These are phyloP conservation scores for Prosopis cineraria DNA, from an alignment of 306 rosid species.

Conservation along the genomic window DNA sequence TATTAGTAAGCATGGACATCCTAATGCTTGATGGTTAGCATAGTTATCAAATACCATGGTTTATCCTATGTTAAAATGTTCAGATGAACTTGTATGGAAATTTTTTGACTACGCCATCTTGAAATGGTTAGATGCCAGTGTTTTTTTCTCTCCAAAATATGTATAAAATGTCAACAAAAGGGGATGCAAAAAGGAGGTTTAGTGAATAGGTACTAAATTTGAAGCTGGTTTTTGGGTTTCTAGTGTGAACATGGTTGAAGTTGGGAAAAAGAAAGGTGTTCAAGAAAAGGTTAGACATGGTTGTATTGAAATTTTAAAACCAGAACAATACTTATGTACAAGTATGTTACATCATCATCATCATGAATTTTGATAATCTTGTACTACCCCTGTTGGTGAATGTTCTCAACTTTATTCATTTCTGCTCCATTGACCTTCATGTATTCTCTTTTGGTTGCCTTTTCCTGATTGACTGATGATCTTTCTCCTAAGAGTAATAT, in stretches of 20 bases:
- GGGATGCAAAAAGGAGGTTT: neutral
- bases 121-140: neutral
- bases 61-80: neutral
- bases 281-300: neutral
- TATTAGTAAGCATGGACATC: neutral
- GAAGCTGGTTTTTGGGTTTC: neutral
- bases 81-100: neutral
- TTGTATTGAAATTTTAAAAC: neutral
- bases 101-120: neutral
- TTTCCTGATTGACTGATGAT: conserved; percentile 26
- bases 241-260: neutral
- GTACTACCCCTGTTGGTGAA: neutral
- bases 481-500: conserved; percentile 18
- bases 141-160: neutral
- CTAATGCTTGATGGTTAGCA: neutral
- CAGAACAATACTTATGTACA: neutral
- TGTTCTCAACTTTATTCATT: conserved; percentile 21
- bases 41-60: neutral
- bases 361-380: neutral
- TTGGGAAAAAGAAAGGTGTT: neutral
- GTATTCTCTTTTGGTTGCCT: conserved; percentile 26
- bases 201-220: neutral
- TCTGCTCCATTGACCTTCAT: conserved; percentile 21
- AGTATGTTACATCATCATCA: neutral
- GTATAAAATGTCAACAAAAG: neutral